Conservation (phyloP, 2,329 filamentous ascomycete genomes). For the Zymoseptoria brevis region DNA sequence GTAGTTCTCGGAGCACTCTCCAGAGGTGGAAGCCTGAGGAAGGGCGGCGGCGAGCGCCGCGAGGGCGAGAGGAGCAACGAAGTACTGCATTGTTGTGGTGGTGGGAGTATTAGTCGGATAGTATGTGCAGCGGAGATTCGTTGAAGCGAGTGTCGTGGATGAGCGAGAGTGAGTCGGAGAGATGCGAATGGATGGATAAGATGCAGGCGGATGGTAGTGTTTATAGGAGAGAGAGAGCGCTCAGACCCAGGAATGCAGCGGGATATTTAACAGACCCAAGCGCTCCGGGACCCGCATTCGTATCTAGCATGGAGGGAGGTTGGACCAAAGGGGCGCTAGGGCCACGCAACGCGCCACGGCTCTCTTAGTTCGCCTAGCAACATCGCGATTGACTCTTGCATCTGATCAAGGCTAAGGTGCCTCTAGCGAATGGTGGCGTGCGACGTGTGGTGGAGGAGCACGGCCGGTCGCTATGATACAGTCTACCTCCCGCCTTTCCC, state of each 20-base stretch:
- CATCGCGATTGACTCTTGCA: not conserved
- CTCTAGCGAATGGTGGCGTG: not conserved
- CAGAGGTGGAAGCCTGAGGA: conserved; percentile 38
- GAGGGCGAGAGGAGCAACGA: conserved; percentile 37
- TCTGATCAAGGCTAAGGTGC: not conserved
- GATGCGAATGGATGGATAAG: not conserved
- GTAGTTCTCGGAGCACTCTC: conserved; percentile 46
- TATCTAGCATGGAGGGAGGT: not conserved
- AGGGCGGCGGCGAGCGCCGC: conserved; percentile 36
- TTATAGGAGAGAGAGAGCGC: conserved; percentile 9
- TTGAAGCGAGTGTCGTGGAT: conserved; percentile 5
- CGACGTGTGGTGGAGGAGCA: not conserved
- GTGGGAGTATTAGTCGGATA: conserved; percentile 7
- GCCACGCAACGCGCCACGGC: not conserved
- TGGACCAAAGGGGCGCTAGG: not conserved
- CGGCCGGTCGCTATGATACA: too few species aligned
- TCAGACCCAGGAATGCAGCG: conserved; percentile 14
- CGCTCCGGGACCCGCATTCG: conserved; percentile 2
- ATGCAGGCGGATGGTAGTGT: conserved; percentile 10
- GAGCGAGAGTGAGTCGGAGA: conserved; percentile 11
- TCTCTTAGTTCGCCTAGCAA: not conserved
- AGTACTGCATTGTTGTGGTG: conserved; percentile 27
- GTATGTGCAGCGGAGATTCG: conserved; percentile 18
- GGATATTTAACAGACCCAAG: conserved; percentile 17
- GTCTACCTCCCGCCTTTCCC: not conserved